Percentiles rank a stretch among this genome's conserved stretches.
phyloP scores from a whole-genome alignment of 345 rosid species.

The Heritiera littoralis region DNA sequence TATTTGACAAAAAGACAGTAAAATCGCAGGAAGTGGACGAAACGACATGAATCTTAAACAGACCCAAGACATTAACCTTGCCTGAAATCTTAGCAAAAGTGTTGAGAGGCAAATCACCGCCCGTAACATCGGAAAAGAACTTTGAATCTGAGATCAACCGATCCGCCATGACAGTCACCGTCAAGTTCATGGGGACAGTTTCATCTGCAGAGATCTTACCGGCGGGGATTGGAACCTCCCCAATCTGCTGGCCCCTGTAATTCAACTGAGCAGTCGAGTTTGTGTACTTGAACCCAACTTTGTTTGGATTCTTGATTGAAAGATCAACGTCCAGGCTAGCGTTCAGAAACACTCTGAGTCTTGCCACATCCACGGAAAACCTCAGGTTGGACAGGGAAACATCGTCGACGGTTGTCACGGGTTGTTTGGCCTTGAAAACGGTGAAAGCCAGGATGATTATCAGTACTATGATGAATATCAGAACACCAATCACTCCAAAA shows the following conservation, averaged over 20 bases:
- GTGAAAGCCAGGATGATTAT: slow-evolving; percentile 63
- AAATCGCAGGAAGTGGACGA: slow-evolving; percentile 65
- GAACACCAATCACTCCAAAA: slow-evolving; percentile 12
- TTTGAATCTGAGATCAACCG: slow-evolving; percentile 47
- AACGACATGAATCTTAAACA: slow-evolving; percentile 45
- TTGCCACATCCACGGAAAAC: slow-evolving; percentile 29
- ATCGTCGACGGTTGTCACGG: slow-evolving; percentile 48
- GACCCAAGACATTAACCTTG: slow-evolving; percentile 48
- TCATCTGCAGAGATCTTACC: slow-evolving; percentile 45
- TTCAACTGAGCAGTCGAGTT: slow-evolving; percentile 46
- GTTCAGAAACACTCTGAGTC: slow-evolving; percentile 42
- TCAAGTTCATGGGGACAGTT: slow-evolving; percentile 53
- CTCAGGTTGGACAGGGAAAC: slow-evolving; percentile 37
- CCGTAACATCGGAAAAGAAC: slow-evolving; percentile 36
- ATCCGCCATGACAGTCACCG: slow-evolving; percentile 68
- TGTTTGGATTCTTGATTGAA: slow-evolving; percentile 68
- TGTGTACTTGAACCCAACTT: slow-evolving; percentile 57
- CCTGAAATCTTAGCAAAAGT: slow-evolving; percentile 51
- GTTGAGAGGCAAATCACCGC: slow-evolving; percentile 48
- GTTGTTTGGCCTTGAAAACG: slow-evolving; percentile 69
- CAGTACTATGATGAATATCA: slow-evolving; percentile 37
- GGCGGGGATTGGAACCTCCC: slow-evolving; percentile 70
- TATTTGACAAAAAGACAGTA: slow-evolving; percentile 38
- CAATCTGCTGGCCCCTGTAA: slow-evolving; percentile 61
- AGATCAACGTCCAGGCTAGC: slow-evolving; percentile 47